Evolutionary conservation across 768 basidiomycete species (phyloP).

Genomic region (Rossbeevera mucosa): DNA sequence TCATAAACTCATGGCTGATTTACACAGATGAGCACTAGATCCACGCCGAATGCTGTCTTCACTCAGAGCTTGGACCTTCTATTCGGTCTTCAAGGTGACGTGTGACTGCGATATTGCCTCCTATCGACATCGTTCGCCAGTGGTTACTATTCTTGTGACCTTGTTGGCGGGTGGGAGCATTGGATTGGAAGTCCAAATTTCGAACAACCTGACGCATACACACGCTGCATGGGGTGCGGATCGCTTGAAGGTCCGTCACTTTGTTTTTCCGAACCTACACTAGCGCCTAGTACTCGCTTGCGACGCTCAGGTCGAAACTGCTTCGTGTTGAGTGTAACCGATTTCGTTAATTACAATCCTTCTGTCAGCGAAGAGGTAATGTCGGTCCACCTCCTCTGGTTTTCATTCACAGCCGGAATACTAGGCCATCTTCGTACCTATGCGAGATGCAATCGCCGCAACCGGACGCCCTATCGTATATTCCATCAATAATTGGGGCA

Average conservation of each 20-base stretch:
- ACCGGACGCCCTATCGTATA: constrained; percentile 34
- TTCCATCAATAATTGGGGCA: constrained; percentile 48
- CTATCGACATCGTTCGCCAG: background rate
- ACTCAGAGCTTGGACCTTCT: constrained; percentile 3
- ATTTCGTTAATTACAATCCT: constrained; percentile 6
- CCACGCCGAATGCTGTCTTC: too few relatives aligned
- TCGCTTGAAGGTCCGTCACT: constrained; percentile 9
- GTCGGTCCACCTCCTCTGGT: background rate
- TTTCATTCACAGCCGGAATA: background rate
- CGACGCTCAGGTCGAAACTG: constrained; percentile 10
- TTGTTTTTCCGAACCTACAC: background rate
- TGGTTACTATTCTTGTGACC: constrained; percentile 6
- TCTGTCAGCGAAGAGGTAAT: constrained; percentile 2
- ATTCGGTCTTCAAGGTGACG: constrained; percentile 10
- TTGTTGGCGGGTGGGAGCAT: background rate
- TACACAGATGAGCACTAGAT: too few relatives aligned
- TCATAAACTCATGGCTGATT: too few relatives aligned
- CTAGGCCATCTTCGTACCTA: background rate
- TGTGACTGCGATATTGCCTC: constrained; percentile 8
- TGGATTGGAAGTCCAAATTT: constrained; percentile 9
- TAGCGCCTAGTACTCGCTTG: background rate
- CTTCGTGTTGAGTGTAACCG: background rate
- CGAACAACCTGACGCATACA: constrained; percentile 7
- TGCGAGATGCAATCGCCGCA: constrained; percentile 7
- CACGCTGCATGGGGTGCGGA: constrained; percentile 5